A percentile compares a stretch with the other conserved stretches of the same genome.
Conservation (phyloP, 192 early-diverging fungal species). For the Entomortierella lignicola region DNA sequence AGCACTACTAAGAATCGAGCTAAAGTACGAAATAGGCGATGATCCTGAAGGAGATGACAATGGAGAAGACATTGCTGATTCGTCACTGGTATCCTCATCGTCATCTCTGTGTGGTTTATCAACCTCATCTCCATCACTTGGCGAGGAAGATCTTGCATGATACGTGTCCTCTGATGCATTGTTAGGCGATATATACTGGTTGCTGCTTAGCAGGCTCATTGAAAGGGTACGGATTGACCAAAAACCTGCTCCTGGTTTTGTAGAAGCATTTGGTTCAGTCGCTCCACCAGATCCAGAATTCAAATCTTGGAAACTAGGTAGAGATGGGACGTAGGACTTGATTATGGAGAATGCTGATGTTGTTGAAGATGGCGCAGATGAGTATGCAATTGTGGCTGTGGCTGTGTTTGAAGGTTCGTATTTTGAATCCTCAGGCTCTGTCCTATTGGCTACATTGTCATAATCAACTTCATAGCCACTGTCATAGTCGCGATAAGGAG, state of each 20-base stretch:
- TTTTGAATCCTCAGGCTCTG: not conserved
- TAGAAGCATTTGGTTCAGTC: not conserved
- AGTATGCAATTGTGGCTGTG: not conserved
- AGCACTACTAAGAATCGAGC: constrained; percentile 14
- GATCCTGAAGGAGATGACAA: not conserved
- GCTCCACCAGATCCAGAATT: constrained; percentile 1
- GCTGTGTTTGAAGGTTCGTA: not conserved
- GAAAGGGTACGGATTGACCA: constrained; percentile 42
- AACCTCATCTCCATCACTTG: not conserved
- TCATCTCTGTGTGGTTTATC: not conserved
- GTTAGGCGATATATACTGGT: constrained; percentile 14
- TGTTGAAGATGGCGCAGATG: not conserved
- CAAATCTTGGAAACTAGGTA: constrained; percentile 3
- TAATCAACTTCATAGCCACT: not conserved
- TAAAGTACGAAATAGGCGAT: constrained; percentile 1
- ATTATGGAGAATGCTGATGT: constrained; percentile 19
- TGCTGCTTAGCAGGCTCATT: constrained; percentile 26
- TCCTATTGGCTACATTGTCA: not conserved
- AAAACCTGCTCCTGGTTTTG: constrained; percentile 7
- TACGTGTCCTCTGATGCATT: not conserved
- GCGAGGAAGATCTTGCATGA: not conserved
- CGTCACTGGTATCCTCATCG: not conserved
- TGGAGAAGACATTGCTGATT: not conserved
- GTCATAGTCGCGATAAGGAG: constrained; percentile 3
- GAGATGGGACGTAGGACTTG: constrained; percentile 28